These are phyloP conservation scores for Daldinia vernicosa DNA, from an alignment of 495 filamentous ascomycete genomes.

Conservation along the genomic window DNA sequence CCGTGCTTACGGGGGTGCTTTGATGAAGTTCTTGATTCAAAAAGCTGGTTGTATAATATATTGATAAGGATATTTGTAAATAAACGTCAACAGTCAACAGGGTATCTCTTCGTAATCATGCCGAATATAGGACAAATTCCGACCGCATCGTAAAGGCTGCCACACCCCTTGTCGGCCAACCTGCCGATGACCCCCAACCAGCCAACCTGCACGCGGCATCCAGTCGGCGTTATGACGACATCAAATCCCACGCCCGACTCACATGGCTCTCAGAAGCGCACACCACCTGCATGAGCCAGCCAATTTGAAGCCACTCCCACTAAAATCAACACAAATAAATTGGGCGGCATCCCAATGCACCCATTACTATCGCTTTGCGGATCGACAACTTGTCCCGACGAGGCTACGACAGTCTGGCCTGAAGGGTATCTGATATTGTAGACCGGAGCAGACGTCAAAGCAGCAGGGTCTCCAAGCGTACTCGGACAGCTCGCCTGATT, in stretches of 20 bases:
- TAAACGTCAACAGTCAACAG: constrained; percentile 21
- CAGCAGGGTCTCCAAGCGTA: constrained; percentile 48
- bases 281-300: neutral
- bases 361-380: constrained; percentile 15
- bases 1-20: too few species aligned
- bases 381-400: constrained; percentile 48
- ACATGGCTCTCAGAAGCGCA: constrained; percentile 2
- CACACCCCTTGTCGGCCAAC: neutral
- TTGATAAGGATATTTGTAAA: constrained; percentile 1
- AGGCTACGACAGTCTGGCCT: constrained; percentile 52
- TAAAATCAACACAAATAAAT: constrained; percentile 16
- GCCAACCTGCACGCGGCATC: neutral
- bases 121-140: neutral
- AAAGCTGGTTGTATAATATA: neutral
- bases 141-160: neutral
- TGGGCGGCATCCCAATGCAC: constrained; percentile 7
- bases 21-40: neutral
- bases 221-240: neutral
- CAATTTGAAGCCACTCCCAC: constrained; percentile 11
- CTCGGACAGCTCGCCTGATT: constrained; percentile 56
- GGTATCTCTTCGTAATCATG: constrained; percentile 39
- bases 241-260: neutral
- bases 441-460: constrained; percentile 51
- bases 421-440: constrained; percentile 59
- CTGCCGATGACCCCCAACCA: neutral